phyloP scores from a whole-genome alignment of 1,139 yeast genomes.

The Lodderomyces metapsilosis region DNA sequence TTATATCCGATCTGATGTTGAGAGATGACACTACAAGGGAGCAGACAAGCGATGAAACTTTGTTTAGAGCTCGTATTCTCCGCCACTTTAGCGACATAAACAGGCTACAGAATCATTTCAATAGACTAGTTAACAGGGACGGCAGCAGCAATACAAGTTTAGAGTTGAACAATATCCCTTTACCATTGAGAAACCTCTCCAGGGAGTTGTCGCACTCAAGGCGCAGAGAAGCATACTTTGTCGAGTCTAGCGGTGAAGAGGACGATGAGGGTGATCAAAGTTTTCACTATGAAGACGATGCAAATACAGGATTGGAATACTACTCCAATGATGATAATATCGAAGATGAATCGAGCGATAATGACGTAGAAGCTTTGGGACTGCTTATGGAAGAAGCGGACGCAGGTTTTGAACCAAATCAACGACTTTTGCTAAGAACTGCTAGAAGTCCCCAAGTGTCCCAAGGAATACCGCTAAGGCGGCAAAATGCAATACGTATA shows the following conservation, averaged over 20 bases:
- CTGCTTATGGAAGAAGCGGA: conserved; percentile 7
- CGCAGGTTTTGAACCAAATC: conserved; percentile 20
- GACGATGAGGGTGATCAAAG: conserved; percentile 15
- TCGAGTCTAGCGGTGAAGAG: conserved; percentile 8
- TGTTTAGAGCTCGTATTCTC: conserved; percentile 13
- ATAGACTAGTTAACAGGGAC: conserved; percentile 9
- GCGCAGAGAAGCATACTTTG: conserved; percentile 11
- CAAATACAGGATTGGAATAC: conserved; percentile 6
- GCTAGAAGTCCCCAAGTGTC: conserved; percentile 22
- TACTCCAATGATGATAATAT: conserved; percentile 7
- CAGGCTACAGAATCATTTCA: conserved; percentile 13
- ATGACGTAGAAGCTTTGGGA: not conserved
- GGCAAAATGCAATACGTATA: conserved; percentile 22
- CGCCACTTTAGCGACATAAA: conserved; percentile 14
- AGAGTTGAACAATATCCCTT: conserved; percentile 11
- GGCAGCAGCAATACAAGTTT: conserved; percentile 6
- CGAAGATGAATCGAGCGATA: conserved; percentile 11
- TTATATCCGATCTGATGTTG: conserved; percentile 14
- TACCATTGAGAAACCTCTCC: conserved; percentile 14
- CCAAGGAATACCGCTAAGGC: conserved; percentile 15
- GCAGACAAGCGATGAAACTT: conserved; percentile 7
- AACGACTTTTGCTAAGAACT: conserved; percentile 26
- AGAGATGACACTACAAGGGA: conserved; percentile 8
- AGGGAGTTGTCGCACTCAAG: conserved; percentile 11
- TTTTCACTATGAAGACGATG: conserved; percentile 13